These are phyloP conservation scores for Neurospora sp. DNA, from an alignment of 495 filamentous ascomycete genomes.

Conservation along the genomic window DNA sequence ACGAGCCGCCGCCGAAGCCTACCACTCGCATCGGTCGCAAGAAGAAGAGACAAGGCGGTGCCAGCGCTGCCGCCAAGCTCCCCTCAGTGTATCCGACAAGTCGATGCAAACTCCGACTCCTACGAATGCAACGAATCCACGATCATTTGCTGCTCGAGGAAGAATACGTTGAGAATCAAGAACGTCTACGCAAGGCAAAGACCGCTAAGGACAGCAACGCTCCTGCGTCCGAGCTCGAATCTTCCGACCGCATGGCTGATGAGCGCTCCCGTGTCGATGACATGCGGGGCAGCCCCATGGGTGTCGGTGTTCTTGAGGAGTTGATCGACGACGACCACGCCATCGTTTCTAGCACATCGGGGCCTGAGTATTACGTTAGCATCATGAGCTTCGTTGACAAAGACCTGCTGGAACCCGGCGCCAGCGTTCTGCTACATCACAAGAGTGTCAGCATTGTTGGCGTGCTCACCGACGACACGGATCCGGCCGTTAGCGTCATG, in stretches of 20 bases:
- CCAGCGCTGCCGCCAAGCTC: constrained; percentile 88
- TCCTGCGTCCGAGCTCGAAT: constrained; percentile 49
- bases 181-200: constrained; percentile 85
- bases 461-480: constrained; percentile 91
- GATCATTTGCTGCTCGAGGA: constrained; percentile 96
- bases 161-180: constrained; percentile 98
- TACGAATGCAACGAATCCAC: constrained; percentile 97
- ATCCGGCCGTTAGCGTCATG: constrained; percentile 96
- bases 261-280: constrained; percentile 95
- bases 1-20: constrained; percentile 93
- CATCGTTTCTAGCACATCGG: constrained; percentile 94
- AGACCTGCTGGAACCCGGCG: constrained; percentile 91
- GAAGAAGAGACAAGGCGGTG: constrained; percentile 89
- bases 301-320: constrained; percentile 94
- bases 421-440: constrained; percentile 91
- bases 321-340: constrained; percentile 99
- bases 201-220: constrained; percentile 57
- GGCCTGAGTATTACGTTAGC: constrained; percentile 97
- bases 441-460: constrained; percentile 97
- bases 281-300: constrained; percentile 98
- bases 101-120: constrained; percentile 89
- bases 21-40: constrained; percentile 97
- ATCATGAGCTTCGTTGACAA: constrained; percentile 99
- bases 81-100: constrained; percentile 90
- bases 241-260: constrained; percentile 72